Percentiles rank a stretch among this genome's conserved stretches.
Evolutionary conservation across 1,284 basidiomycete genomes (phyloP).

Genomic region (Cryptococcus wingfieldii): DNA sequence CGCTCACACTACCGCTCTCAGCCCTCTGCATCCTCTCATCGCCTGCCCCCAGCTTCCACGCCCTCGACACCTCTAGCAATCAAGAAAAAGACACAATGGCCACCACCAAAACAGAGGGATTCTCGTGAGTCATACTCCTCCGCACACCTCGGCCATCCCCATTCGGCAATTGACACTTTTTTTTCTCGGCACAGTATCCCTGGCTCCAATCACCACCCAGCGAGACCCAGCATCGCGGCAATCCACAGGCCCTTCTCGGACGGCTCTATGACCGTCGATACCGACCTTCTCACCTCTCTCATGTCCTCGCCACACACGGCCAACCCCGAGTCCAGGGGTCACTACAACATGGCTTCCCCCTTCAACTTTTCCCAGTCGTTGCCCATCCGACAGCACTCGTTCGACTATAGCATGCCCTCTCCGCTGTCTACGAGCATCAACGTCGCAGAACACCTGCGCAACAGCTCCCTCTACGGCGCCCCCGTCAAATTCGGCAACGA

Average conservation of each 20-base stretch:
- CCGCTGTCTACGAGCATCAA: constrained; percentile 18
- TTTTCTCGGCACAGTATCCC: constrained; percentile 13
- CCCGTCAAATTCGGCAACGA: constrained; percentile 33
- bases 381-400: constrained; percentile 16
- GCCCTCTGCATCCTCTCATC: not conserved
- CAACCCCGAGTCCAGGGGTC: not conserved
- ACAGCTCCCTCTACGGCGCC: not conserved
- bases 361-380: constrained; percentile 17
- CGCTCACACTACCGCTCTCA: not conserved
- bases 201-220: constrained; percentile 13
- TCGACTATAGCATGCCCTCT: constrained; percentile 35
- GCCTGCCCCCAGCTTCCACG: not conserved
- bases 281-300: constrained; percentile 33
- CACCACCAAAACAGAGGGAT: constrained; percentile 34
- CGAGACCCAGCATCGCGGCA: constrained; percentile 18
- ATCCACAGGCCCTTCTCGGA: constrained; percentile 38
- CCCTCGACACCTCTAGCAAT: no score
- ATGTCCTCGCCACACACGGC: constrained; percentile 14
- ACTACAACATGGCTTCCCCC: constrained; percentile 7
- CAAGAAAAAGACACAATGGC: not conserved
- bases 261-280: constrained; percentile 42
- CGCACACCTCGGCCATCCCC: not conserved
- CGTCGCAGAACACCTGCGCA: not conserved
- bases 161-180: not conserved
- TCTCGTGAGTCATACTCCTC: constrained; percentile 20